Base-by-base conservation (phyloP, 2,329 filamentous ascomycete species). In the Colletotrichum liriopes region DNA sequence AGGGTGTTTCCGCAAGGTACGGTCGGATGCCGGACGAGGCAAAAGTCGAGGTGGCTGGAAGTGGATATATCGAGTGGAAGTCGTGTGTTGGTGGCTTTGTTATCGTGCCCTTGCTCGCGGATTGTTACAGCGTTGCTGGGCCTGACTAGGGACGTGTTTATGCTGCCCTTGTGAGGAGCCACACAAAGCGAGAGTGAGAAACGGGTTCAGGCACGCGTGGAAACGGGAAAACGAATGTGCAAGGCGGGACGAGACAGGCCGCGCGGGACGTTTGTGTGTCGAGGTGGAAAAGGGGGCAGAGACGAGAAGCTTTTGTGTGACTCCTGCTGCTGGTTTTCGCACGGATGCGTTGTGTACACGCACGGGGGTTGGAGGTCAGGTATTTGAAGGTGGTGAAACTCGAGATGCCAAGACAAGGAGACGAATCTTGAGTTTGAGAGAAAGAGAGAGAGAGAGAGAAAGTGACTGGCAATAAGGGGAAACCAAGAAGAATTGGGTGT, bases 21-120 rank as follows among this genome's bases (percentile, higher is more conserved):
- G 26, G 52, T 37, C 45, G 32, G 65, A 56, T 37, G 41, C 47
- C 41, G 23, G 59, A 59, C 37, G 65, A 68, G 45, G 67, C 47
- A 65, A 47, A 56, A 59, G 69, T 66, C 16, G 52, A 47, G 70
- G 70, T 72, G 70, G 70, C 60, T 72, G 70, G 70, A 72, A 70
- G 70, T 72, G 70, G 70, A 72, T 64, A 68, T 63, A 59, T 54
- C 45, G 59, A 72, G 54, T 55, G 45, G 54, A 56, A 70, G 70
- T 56, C 59, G 65, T 60, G 65, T 55, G 54, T 70, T 20, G 70
- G 59, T 64, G 43, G 47, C 61, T 64, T 54, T 69, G 49, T 55
- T 72, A 37, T 29, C 32, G 52, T 37, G 65, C 39, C 55, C 59
- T 55, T 68, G 65, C 47, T 45, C 26, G 62, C 26, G 32, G 55